Percentiles rank a stretch among this genome's conserved stretches.
phyloP scores from a whole-genome alignment of 306 rosid species.

The Trifolium subterraneum region DNA sequence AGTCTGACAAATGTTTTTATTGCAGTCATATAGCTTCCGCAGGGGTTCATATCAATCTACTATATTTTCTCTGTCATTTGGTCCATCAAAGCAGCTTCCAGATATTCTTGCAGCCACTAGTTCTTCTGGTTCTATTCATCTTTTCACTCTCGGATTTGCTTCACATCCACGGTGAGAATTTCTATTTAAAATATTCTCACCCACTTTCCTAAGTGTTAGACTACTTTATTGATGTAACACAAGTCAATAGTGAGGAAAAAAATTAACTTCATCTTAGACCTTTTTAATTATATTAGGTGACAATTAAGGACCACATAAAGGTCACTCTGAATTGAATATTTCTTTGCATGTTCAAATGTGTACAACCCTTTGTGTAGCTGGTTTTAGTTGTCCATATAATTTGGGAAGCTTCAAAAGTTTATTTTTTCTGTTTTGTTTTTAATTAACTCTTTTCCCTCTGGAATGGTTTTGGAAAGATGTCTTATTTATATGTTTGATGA shows the following conservation, averaged over 20 bases:
- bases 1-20: constrained; percentile 46
- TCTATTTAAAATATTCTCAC: constrained; percentile 27
- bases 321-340: constrained; percentile 24
- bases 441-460: constrained; percentile 26
- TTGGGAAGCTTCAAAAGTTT: constrained; percentile 19
- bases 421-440: constrained; percentile 14
- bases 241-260: constrained; percentile 21
- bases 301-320: constrained; percentile 1
- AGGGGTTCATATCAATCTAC: constrained; percentile 92
- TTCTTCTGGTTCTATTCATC: constrained; percentile 93
- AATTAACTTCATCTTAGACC: constrained; percentile 17
- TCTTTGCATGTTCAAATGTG: constrained; percentile 8
- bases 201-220: not conserved
- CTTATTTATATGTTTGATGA: constrained; percentile 30
- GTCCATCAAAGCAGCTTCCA: constrained; percentile 78
- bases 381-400: constrained; percentile 29
- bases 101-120: constrained; percentile 89
- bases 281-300: constrained; percentile 12
- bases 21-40: constrained; percentile 90
- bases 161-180: constrained; percentile 67
- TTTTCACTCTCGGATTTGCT: constrained; percentile 77
- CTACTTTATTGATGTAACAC: constrained; percentile 21
- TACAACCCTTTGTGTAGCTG: constrained; percentile 15
- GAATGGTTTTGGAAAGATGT: constrained; percentile 39
- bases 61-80: constrained; percentile 88